Base-by-base conservation (phyloP, 495 filamentous ascomycete genomes). In the Penicillium diatomitis region DNA sequence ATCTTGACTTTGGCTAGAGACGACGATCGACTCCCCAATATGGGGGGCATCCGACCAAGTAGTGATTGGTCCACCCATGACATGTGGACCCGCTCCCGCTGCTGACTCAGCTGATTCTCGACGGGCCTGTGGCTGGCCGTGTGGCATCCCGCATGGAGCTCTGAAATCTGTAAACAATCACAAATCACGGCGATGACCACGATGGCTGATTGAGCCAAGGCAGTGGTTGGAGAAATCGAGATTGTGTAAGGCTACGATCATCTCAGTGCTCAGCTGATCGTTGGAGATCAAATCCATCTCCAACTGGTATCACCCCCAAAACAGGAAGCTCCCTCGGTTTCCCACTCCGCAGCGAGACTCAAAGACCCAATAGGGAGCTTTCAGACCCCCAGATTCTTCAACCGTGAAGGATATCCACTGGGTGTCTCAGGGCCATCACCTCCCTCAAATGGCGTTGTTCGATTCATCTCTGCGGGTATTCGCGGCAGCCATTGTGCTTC, bases 401-500 rank as follows among this genome's bases (percentile, higher is more conserved):
- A 44, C 20, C 38, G 3, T 31, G 32, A n/a, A 41, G 41, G 20
- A 12, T 33, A 20, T 20, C 20, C 20, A 20, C 20, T 20, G 20
- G 11, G 20, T 9, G 11, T 47, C 20, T 20, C 20, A 20, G 20
- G 10, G 35, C 29, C 2, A 3, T 10, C 9, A 9, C 34, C 29
- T 5, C 5, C 29, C 33, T 12, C 54, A 32, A 32, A 67, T 67
- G 62, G 36, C 63, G 20, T 52, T 74, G 33, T 77, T 76, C 51
- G 61, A 60, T 50, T 67, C 69, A 8, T 71, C 77, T 8, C 40
- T 61, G 33, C 66, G 73, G 2, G 73, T 95, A 44, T 89, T 95
- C 61, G 48, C 80, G 28, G 69, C 78, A 10, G 86, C 91, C 2
- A 74, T 80, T 31, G 47, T 79, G 20, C 76, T 97, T 3, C 84